A percentile compares a stretch with the other conserved stretches of the same genome.
These are phyloP conservation scores for Sphaerulina populicola DNA, from an alignment of 2,329 filamentous ascomycete species.

Conservation along the genomic window DNA sequence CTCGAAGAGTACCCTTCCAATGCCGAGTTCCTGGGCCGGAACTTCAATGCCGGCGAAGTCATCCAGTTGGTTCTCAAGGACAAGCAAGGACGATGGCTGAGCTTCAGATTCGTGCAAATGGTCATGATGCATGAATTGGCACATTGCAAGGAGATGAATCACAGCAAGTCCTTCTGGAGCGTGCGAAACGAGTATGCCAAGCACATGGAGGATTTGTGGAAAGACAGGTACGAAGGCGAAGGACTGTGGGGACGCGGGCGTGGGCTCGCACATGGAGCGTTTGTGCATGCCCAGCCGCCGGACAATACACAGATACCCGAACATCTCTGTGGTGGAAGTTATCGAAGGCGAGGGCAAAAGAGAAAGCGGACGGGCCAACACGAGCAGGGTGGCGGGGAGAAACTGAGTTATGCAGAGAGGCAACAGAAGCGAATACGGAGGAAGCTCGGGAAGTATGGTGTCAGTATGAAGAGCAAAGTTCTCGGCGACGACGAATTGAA, in stretches of 20 bases:
- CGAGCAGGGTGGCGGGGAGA: conserved; percentile 37
- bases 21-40: conserved; percentile 73
- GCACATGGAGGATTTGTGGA: conserved; percentile 64
- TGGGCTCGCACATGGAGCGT: conserved; percentile 53
- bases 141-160: conserved; percentile 89
- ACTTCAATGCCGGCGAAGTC: conserved; percentile 84
- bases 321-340: conserved; percentile 75
- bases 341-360: conserved; percentile 48
- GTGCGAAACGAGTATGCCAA: conserved; percentile 65
- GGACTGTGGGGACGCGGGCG: conserved; percentile 73
- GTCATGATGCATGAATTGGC: conserved; percentile 92
- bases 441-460: conserved; percentile 75
- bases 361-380: conserved; percentile 41
- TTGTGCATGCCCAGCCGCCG: conserved; percentile 54
- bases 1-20: conserved; percentile 79
- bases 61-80: conserved; percentile 75
- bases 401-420: conserved; percentile 59
- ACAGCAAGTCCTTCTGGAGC: conserved; percentile 70
- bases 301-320: conserved; percentile 39
- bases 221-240: conserved; percentile 64
- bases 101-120: conserved; percentile 79
- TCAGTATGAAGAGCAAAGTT: conserved; percentile 48
- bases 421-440: conserved; percentile 64
- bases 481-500: conserved; percentile 61
- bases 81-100: conserved; percentile 59